Conservation (phyloP, 2,329 filamentous ascomycete genomes). For the Fusarium sororula region DNA sequence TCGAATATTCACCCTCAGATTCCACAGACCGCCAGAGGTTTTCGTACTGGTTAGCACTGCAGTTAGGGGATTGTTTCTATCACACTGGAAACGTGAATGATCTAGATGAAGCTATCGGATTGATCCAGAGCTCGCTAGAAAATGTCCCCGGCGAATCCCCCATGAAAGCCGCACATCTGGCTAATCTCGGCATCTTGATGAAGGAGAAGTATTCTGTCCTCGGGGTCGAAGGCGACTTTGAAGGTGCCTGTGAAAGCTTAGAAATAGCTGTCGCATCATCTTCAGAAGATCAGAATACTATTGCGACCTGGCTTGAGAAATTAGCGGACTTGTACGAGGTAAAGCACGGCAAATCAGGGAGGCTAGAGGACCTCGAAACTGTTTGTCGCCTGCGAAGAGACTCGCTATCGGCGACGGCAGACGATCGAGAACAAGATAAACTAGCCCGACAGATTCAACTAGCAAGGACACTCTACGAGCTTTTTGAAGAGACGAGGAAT, state of each 20-base stretch:
- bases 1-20: not conserved
- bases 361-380: not conserved
- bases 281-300: not conserved
- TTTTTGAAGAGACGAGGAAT: not conserved
- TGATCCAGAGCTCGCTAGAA: not conserved
- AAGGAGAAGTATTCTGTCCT: not conserved
- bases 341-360: not conserved
- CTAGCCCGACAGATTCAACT: not conserved
- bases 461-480: not conserved
- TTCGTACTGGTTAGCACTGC: not conserved
- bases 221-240: not conserved
- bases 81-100: not conserved
- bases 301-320: not conserved
- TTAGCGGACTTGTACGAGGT: not conserved
- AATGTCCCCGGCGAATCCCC: accelerated
- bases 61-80: not conserved
- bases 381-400: not conserved
- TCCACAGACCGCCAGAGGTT: not conserved
- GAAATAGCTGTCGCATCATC: not conserved
- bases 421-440: accelerated
- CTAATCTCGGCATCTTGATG: not conserved
- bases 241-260: not conserved
- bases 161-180: accelerated
- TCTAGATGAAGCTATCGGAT: not conserved
- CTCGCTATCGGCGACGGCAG: not conserved